phyloP scores from a whole-genome alignment of 257 asterid species.

The Plectranthus barbatus region DNA sequence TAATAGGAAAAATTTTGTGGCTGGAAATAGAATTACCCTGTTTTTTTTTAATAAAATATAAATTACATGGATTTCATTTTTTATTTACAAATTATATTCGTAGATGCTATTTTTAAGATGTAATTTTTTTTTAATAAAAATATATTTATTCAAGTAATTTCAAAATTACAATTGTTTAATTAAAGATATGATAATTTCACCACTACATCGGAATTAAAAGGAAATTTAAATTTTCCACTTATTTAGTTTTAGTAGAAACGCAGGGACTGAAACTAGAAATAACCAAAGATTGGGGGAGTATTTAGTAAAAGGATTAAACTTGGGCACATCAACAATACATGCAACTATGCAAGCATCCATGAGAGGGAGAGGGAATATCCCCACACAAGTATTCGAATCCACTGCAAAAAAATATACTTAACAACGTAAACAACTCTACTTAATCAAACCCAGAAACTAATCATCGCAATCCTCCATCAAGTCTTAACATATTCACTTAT shows the following conservation, averaged over 20 bases:
- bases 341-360: not conserved
- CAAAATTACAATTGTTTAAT: no score
- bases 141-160: no score
- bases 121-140: no score
- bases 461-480: not conserved
- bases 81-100: not conserved
- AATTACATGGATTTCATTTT: not conserved
- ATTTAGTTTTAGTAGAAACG: no score
- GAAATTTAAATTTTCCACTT: no score
- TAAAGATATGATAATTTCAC: no score
- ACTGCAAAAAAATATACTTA: not conserved
- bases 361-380: conserved; percentile 19
- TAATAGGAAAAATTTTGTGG: no score
- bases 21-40: no score
- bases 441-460: not conserved
- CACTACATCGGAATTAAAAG: no score
- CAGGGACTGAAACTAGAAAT: not conserved
- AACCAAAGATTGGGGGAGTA: not conserved
- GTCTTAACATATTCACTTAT: not conserved
- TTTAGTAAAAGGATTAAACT: not conserved
- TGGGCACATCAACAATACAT: not conserved
- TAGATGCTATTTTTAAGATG: no score
- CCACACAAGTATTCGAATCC: conserved; percentile 15
- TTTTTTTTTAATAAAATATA: no score
- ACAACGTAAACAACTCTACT: not conserved